Evolutionary conservation across 1,284 basidiomycete genomes (phyloP), one percentile per base, ranked within the genome.

Genomic region (Cutaneotrichosporon mucoides): DNA sequence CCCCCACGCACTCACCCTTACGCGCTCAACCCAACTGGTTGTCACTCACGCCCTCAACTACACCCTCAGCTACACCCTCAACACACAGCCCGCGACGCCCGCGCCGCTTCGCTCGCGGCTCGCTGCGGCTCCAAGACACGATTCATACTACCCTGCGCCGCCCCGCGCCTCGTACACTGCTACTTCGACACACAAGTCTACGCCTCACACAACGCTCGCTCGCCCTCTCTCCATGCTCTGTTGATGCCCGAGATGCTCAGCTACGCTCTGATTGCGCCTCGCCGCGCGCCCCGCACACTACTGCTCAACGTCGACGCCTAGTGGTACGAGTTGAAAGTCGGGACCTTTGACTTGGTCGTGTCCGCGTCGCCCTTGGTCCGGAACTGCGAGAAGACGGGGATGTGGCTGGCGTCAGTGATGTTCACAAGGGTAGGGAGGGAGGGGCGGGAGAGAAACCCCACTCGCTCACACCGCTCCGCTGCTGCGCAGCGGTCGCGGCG

Each of bases 261-360:
- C 33, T 24, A 37, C 16, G 51, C 16, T 41, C 12, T 24, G 33
- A 48, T 33, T 34, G 35, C 44, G 33, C 16, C 44, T 10, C 44
- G 44, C 24, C 24, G 24, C 24, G 24, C 24, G 24, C 24, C 16
- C 44, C 44, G 24, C 34, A 12, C 35, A 11, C 46, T 35, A 34
- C 12, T 36, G 33, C 34, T 34, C 34, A n/a, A 15, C n/a, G n/a
- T 45, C 61, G 45, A 53, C 55, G 55, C 57, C 55, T 45, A 59
- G 56, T 60, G 58, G 45, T 63, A 63, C 53, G 56, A 55, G 59
- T 50, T 51, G 55, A 56, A 61, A 40, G 55, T 44, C 38, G 55
- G 58, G 50, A 34, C 41, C 41, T 47, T 48, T 4, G 48, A 16
- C 44, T 81, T 92, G 9, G 88, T 89, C 53, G 79, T 83, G 5